These are phyloP conservation scores for Kazachstania bromeliacearum DNA, from an alignment of 805 yeast species.

Conservation along the genomic window DNA sequence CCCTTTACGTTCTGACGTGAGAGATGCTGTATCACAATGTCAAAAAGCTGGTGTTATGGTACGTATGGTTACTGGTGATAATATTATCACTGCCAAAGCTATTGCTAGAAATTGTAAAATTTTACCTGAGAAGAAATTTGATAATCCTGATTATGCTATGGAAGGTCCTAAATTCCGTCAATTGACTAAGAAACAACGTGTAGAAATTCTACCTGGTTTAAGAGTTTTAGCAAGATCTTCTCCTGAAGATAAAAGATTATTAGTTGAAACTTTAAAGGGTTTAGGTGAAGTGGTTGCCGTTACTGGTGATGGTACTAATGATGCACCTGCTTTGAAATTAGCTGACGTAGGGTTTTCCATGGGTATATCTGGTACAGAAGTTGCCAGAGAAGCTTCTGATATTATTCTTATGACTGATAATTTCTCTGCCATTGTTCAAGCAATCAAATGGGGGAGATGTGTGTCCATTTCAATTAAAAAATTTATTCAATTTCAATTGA, in stretches of 20 bases:
- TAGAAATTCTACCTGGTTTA: conserved; percentile 56
- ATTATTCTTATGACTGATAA: conserved; percentile 90
- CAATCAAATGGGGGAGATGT: conserved; percentile 97
- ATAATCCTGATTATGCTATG: conserved; percentile 57
- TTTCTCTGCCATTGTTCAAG: conserved; percentile 88
- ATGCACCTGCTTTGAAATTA: conserved; percentile 91
- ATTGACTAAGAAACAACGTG: conserved; percentile 47
- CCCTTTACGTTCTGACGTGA: conserved; percentile 84
- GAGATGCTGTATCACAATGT: conserved; percentile 81
- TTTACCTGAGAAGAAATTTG: conserved; percentile 35
- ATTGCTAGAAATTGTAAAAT: conserved; percentile 85
- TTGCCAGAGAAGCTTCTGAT: conserved; percentile 95
- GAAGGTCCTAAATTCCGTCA: conserved; percentile 89
- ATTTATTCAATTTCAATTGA: conserved; percentile 91
- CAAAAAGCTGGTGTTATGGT: conserved; percentile 87
- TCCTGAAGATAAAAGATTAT: conserved; percentile 86
- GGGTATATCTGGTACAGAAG: conserved; percentile 98
- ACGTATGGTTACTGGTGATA: conserved; percentile 98
- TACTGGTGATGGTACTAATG: conserved; percentile 98
- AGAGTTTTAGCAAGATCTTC: conserved; percentile 88
- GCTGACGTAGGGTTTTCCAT: conserved; percentile 98
- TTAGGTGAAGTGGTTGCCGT: conserved; percentile 95
- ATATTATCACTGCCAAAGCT: conserved; percentile 81
- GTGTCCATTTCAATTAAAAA: conserved; percentile 91
- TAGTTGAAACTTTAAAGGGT: conserved; percentile 70